Conservation (phyloP, 805 yeast species). For the Tetrapisispora arboricola region DNA sequence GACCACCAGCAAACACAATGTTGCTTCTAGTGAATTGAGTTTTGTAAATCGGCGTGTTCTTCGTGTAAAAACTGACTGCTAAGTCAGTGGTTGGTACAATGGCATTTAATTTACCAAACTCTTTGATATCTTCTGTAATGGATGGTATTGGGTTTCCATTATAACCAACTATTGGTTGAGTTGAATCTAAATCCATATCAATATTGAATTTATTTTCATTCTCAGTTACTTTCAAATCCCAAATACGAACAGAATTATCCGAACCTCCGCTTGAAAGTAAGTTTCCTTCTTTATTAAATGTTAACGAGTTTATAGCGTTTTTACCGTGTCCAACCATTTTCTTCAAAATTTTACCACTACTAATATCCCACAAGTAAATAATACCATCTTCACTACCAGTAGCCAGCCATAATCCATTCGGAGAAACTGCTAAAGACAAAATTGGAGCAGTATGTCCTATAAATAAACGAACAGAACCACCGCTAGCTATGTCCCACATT, state of each 20-base stretch:
- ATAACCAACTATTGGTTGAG: constrained; percentile 34
- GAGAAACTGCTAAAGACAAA: constrained; percentile 77
- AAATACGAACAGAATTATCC: constrained; percentile 84
- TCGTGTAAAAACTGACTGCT: constrained; percentile 87
- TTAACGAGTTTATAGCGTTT: constrained; percentile 71
- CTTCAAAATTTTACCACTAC: constrained; percentile 79
- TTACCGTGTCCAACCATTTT: constrained; percentile 93
- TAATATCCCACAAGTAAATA: constrained; percentile 88
- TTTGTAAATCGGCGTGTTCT: constrained; percentile 86
- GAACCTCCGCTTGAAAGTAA: constrained; percentile 87
- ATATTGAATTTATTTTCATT: not conserved
- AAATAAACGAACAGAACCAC: constrained; percentile 82
- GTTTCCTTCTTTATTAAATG: constrained; percentile 80
- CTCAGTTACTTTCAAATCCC: constrained; percentile 79
- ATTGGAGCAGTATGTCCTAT: constrained; percentile 90
- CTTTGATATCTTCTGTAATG: constrained; percentile 33
- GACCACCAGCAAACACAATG: constrained; percentile 88
- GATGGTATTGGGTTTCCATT: constrained; percentile 27
- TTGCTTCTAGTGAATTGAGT: constrained; percentile 88
- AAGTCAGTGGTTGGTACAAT: constrained; percentile 81
- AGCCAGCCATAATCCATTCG: constrained; percentile 95
- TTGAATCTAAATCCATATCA: not conserved
- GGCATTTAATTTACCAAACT: constrained; percentile 49
- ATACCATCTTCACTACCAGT: constrained; percentile 89
- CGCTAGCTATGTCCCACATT: constrained; percentile 94